Evolutionary conservation across 2,329 filamentous ascomycete species (phyloP).

Genomic region (Colletotrichum kahawae): DNA sequence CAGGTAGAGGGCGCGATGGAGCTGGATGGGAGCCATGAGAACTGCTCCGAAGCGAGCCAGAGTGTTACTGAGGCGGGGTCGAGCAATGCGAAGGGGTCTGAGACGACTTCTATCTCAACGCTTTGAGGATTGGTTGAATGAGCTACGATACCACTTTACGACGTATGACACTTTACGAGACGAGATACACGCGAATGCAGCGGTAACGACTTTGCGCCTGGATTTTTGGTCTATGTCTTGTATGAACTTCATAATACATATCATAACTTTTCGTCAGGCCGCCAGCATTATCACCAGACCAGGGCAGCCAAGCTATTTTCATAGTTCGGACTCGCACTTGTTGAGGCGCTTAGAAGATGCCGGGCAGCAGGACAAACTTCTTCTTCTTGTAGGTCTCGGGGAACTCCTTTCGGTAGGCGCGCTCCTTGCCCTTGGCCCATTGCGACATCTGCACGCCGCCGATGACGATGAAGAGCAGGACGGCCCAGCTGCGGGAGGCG

Average conservation of each 20-base stretch:
- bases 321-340: not conserved
- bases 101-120: constrained; percentile 42
- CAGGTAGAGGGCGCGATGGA: constrained; percentile 14
- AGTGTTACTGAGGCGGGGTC: constrained; percentile 42
- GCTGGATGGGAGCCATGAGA: constrained; percentile 20
- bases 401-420: constrained; percentile 87
- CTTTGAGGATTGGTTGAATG: not conserved
- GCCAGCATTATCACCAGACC: not conserved
- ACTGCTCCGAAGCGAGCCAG: constrained; percentile 41
- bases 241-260: not conserved
- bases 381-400: constrained; percentile 96
- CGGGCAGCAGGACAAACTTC: constrained; percentile 82
- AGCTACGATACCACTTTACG: constrained; percentile 26
- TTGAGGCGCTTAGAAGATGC: constrained; percentile 61
- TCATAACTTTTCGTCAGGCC: not conserved
- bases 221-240: not conserved
- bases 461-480: constrained; percentile 76
- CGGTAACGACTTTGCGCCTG: not conserved
- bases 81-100: constrained; percentile 41
- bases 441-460: constrained; percentile 80
- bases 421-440: constrained; percentile 94
- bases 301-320: not conserved
- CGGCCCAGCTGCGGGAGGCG: constrained; percentile 79
- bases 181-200: not conserved
- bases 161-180: constrained; percentile 6